Conservation (phyloP, 257 asterid species). For the Thymus mandschuricus region DNA sequence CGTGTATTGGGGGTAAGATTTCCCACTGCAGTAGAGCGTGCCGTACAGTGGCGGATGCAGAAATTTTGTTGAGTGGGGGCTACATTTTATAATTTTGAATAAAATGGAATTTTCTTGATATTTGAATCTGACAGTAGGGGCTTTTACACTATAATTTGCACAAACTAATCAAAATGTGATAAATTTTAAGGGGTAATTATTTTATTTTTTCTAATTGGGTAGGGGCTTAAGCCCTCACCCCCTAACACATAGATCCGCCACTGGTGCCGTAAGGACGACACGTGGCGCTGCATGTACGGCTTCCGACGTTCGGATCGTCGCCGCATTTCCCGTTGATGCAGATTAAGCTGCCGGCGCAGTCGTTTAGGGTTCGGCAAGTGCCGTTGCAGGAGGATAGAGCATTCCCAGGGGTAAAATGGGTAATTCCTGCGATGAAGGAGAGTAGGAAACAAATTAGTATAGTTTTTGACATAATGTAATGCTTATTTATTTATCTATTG, state of each 20-base stretch:
- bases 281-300: slow-evolving; percentile 12
- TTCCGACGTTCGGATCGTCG: slow-evolving; percentile 41
- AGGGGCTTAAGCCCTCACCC: too few species aligned
- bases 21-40: slow-evolving; percentile 34
- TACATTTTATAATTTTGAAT: too few species aligned
- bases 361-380: slow-evolving; percentile 34
- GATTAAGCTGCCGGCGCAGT: slow-evolving; percentile 40
- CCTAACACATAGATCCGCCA: too few species aligned
- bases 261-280: slow-evolving; percentile 20
- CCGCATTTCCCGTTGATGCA: slow-evolving; percentile 40
- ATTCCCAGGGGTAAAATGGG: slow-evolving; percentile 7
- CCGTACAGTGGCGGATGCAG: background rate
- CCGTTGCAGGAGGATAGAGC: slow-evolving; percentile 37
- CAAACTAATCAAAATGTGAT: too few species aligned
- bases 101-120: too few species aligned
- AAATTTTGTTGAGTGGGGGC: too few species aligned
- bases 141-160: too few species aligned
- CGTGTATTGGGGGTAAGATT: slow-evolving; percentile 26
- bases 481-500: too few species aligned
- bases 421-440: background rate
- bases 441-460: slow-evolving; percentile 5
- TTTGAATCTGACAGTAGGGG: too few species aligned
- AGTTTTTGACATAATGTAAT: background rate
- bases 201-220: too few species aligned
- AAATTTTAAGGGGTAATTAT: too few species aligned